phyloP scores from a whole-genome alignment of 108 stramenopile genomes.

The Bacterosira constricta region DNA sequence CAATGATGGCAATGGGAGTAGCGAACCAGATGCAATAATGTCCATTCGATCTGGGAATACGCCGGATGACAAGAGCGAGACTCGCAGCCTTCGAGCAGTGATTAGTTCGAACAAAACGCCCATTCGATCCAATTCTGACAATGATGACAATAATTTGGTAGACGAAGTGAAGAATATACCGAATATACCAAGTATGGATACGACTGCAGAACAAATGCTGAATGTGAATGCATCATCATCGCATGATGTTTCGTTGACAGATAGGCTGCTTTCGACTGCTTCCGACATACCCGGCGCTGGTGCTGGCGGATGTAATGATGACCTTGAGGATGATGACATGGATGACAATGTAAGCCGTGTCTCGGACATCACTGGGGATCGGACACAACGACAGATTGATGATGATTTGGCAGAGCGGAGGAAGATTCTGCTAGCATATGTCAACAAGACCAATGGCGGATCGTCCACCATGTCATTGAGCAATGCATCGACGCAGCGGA shows the following conservation, averaged over 20 bases:
- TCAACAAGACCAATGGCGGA: conserved; percentile 19
- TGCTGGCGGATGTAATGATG: neutral
- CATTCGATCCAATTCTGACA: neutral
- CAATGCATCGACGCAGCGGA: conserved; percentile 33
- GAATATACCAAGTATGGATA: too few species aligned
- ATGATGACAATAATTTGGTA: neutral
- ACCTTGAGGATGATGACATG: conserved; percentile 43
- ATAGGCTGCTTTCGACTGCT: neutral
- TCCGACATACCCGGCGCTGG: conserved; percentile 2
- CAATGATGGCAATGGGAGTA: too few species aligned
- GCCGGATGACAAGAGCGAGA: neutral
- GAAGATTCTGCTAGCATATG: conserved; percentile 51
- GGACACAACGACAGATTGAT: conserved; percentile 77
- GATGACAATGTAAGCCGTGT: conserved; percentile 75
- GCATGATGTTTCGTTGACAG: too few species aligned
- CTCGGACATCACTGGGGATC: conserved; percentile 84
- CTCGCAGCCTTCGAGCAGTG: neutral
- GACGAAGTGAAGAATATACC: too few species aligned
- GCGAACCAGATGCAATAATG: neutral
- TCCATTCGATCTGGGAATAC: neutral
- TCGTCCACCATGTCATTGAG: conserved; percentile 33
- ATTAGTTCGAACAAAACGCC: neutral
- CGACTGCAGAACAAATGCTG: neutral
- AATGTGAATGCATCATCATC: too few species aligned
- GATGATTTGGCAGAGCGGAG: conserved; percentile 54